These are phyloP conservation scores for Sabuloglossum arenarium DNA, from an alignment of 495 filamentous ascomycete genomes.

Conservation along the genomic window DNA sequence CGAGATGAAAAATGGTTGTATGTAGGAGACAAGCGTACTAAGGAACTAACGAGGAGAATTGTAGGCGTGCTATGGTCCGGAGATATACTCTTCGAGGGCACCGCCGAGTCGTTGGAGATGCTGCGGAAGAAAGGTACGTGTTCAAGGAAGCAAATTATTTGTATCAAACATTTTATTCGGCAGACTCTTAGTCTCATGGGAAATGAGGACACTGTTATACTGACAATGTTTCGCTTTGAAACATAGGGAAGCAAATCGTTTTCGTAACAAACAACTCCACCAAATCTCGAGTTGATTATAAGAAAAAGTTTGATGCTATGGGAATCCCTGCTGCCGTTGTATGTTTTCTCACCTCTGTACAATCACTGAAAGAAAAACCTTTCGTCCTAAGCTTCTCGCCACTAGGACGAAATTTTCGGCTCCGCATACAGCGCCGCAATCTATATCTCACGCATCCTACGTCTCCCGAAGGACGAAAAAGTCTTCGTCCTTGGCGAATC, in stretches of 20 bases:
- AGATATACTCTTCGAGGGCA: slow-evolving; percentile 65
- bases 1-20: no score
- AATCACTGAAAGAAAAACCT: neutral
- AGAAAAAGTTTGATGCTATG: slow-evolving; percentile 67
- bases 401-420: slow-evolving; percentile 79
- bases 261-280: slow-evolving; percentile 99
- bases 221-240: neutral
- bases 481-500: slow-evolving; percentile 84
- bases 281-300: slow-evolving; percentile 80
- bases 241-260: slow-evolving; percentile 65
- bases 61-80: slow-evolving; percentile 93
- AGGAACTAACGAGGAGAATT: slow-evolving; percentile 12
- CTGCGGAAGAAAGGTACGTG: slow-evolving; percentile 52
- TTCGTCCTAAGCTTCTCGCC: slow-evolving; percentile 2
- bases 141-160: neutral
- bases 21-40: neutral
- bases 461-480: slow-evolving; percentile 60
- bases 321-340: slow-evolving; percentile 57
- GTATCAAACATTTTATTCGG: no score
- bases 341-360: slow-evolving; percentile 8
- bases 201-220: neutral
- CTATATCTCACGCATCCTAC: slow-evolving; percentile 85
- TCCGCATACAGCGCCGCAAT: slow-evolving; percentile 88
- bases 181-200: no score
- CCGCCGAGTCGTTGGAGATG: slow-evolving; percentile 62